Conservation (phyloP, 2,329 filamentous ascomycete species). For the Lachnellula cervina region DNA sequence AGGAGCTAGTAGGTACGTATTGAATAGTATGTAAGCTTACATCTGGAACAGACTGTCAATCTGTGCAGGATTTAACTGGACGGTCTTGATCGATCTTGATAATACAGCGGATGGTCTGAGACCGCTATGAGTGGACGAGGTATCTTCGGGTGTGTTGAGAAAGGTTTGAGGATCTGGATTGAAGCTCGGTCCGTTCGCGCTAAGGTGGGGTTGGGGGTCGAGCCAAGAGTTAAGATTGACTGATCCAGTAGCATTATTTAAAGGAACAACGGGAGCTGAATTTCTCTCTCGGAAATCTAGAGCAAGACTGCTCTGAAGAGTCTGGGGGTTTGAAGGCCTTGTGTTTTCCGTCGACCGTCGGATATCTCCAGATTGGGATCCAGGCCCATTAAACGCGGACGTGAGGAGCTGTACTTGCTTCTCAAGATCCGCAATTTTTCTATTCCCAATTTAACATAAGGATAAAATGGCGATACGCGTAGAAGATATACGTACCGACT, state of each 20-base stretch:
- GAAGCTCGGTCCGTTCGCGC: neutral
- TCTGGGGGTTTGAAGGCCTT: neutral
- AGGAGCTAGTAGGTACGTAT: neutral
- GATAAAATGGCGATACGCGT: neutral
- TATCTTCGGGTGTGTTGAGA: neutral
- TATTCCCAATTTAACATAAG: neutral
- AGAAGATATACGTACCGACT: slow-evolving; percentile 6
- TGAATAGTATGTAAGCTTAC: neutral
- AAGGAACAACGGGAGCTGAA: neutral
- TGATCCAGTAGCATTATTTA: neutral
- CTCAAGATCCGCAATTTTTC: slow-evolving; percentile 12
- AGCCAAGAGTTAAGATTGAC: neutral
- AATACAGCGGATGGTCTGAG: neutral
- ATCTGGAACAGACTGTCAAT: slow-evolving; percentile 12
- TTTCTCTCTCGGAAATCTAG: neutral
- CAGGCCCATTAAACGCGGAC: neutral
- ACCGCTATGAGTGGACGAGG: neutral
- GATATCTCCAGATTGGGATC: neutral
- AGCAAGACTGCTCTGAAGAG: neutral
- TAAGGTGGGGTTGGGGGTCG: neutral
- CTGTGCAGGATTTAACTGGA: slow-evolving; percentile 1
- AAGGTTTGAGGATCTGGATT: neutral
- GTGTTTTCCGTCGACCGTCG: too few relatives aligned
- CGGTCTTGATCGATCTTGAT: slow-evolving; percentile 5
- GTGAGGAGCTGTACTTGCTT: slow-evolving; percentile 10